Conservation (phyloP, 495 filamentous ascomycete genomes). For the Aspergillus haitiensis region DNA sequence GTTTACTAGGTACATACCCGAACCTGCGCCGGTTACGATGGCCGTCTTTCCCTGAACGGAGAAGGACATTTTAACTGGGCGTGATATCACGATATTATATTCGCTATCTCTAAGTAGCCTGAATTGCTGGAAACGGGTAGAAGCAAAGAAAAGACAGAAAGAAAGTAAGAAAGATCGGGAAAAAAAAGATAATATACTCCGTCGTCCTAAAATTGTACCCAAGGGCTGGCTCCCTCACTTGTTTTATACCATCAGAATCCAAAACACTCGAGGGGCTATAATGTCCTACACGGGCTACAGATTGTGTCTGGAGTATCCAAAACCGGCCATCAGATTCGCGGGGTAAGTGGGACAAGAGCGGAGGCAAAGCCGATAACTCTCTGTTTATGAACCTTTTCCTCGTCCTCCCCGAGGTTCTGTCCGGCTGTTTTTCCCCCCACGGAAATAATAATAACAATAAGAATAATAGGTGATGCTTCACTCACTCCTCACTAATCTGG, state of each 20-base stretch:
- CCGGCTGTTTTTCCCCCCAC: too few relatives aligned
- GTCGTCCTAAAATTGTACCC: not conserved
- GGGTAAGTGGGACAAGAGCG: conserved; percentile 6
- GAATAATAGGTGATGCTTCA: too few relatives aligned
- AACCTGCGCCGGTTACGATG: conserved; percentile 71
- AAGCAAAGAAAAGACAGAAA: not conserved
- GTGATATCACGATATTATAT: too few relatives aligned
- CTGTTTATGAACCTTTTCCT: too few relatives aligned
- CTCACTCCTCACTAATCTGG: too few relatives aligned
- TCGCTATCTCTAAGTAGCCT: too few relatives aligned
- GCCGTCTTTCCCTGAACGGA: conserved; percentile 61
- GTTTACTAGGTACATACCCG: conserved; percentile 52
- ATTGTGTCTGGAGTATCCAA: not conserved
- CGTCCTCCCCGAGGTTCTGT: too few relatives aligned
- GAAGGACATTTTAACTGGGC: conserved; percentile 35
- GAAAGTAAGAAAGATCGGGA: conserved; percentile 4
- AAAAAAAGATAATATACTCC: not conserved
- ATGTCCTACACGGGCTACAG: not conserved
- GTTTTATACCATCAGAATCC: too few relatives aligned
- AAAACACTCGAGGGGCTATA: not conserved
- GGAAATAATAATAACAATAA: too few relatives aligned
- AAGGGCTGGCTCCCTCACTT: not conserved
- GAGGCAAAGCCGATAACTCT: not conserved
- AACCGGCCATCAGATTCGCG: not conserved
- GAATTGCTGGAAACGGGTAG: too few relatives aligned